phyloP scores from a whole-genome alignment of 169 alveolate species.

The Plasmodium chabaudi region DNA sequence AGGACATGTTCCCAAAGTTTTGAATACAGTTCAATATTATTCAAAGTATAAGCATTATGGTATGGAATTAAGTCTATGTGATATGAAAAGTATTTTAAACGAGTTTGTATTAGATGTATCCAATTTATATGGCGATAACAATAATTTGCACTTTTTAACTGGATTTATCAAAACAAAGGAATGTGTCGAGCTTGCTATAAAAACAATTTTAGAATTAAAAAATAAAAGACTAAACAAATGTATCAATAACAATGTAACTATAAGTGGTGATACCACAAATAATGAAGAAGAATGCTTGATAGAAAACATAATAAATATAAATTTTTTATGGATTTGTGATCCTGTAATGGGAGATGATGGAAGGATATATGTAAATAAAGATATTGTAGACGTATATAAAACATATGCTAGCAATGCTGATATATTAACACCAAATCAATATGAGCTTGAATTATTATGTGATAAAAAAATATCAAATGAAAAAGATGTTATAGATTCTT shows the following conservation, averaged over 20 bases:
- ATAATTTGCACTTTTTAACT: slow-evolving; percentile 37
- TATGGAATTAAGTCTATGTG: slow-evolving; percentile 27
- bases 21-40: slow-evolving; percentile 69
- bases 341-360: slow-evolving; percentile 74
- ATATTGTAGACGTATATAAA: slow-evolving; percentile 37
- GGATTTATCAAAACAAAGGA: slow-evolving; percentile 53
- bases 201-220: slow-evolving; percentile 26
- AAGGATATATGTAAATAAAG: slow-evolving; percentile 41
- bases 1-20: slow-evolving; percentile 64
- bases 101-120: neutral
- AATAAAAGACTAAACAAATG: neutral
- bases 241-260: neutral
- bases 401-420: slow-evolving; percentile 19
- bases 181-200: slow-evolving; percentile 40
- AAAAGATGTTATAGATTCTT: slow-evolving; percentile 29
- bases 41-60: slow-evolving; percentile 64
- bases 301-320: slow-evolving; percentile 15
- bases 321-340: slow-evolving; percentile 66
- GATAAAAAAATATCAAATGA: slow-evolving; percentile 31
- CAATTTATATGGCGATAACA: neutral
- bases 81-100: slow-evolving; percentile 19
- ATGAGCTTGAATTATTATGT: slow-evolving; percentile 61
- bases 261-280: neutral
- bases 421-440: slow-evolving; percentile 66
- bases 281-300: slow-evolving; percentile 13